Base-by-base conservation (phyloP, 495 filamentous ascomycete species). In the Letharia lupina region DNA sequence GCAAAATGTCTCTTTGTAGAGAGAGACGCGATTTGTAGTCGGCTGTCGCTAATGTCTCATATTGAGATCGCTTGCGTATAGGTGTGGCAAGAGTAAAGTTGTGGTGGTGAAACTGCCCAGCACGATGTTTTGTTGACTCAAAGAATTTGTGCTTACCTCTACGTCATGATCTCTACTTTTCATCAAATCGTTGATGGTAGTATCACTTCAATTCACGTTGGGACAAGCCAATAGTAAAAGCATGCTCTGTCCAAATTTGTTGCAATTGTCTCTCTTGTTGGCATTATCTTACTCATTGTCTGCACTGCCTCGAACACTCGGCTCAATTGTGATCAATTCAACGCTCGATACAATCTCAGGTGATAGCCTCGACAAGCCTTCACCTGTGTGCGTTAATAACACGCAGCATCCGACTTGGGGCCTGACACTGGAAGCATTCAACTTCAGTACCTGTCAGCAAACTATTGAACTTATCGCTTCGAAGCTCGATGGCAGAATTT, bases 201-300 rank as follows among this genome's bases (percentile, higher is more conserved):
- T 3, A 16, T 57, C 54, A 15, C 31, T 48, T 39, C 28, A 23
- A 37, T 35, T 1, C 9, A 2, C 13, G 16, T 13, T 35, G 4
- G 39, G 40, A 47, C 20, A 35, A 45, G 4, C 16, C 13, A 8
- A 28, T 40, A 23, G 23, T n/a, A 28, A 35, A 54, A n/a, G 20
- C 39, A 65, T 39, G 42, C 44, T 44, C 20, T 7, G 15, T 2
- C 28, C 7, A 13, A 39, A 65, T 1, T 60, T 60, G 54, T 35
- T 45, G 20, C 57, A 47, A 35, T 16, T 59, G 18, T n/a, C 41
- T 2, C 39, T 65, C 42, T 60, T 18, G 23, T 65, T 65, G 33
- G 7, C 0, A 44, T 20, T 59, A 10, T 59, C 15, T 2, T 48
- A 47, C n/a, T 65, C 8, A 5, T 50, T 60, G 7, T 8, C 44